Evolutionary conservation across 164 flowering plant species (phyloP).

Genomic region (Macadamia tetraphylla): DNA sequence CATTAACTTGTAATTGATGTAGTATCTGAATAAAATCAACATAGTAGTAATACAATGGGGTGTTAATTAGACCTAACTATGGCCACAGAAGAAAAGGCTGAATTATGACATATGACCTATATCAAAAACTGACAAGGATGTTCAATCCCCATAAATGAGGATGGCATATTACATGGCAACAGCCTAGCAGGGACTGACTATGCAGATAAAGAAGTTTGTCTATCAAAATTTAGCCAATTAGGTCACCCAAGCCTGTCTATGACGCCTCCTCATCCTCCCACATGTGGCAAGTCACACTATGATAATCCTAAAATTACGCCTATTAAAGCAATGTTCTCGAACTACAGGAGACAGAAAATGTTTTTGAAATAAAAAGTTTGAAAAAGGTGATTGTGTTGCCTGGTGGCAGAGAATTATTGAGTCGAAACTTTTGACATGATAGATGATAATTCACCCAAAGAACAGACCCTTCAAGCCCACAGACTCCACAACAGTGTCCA

Average conservation of each 20-base stretch:
- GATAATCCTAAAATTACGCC: too few relatives aligned
- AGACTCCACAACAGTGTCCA: too few relatives aligned
- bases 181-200: not conserved
- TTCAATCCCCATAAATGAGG: not conserved
- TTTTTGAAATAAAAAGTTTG: not conserved
- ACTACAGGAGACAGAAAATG: too few relatives aligned
- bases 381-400: not conserved
- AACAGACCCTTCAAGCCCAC: too few relatives aligned
- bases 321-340: too few relatives aligned
- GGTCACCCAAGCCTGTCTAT: not conserved
- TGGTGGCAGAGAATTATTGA: too few relatives aligned
- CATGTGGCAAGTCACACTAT: not conserved
- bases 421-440: too few relatives aligned
- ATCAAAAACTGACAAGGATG: not conserved
- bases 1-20: conserved; percentile 75
- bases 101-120: too few relatives aligned
- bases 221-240: too few relatives aligned
- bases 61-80: not conserved
- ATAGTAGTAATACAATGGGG: conserved; percentile 4
- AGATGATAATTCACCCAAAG: too few relatives aligned
- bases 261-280: not conserved
- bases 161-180: not conserved
- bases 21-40: conserved; percentile 41
- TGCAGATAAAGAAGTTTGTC: too few relatives aligned
- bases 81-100: not conserved